A percentile compares a stretch with the other conserved stretches of the same genome.
Conservation (phyloP, 2,329 filamentous ascomycete species). For the Microdochium bolleyi region DNA sequence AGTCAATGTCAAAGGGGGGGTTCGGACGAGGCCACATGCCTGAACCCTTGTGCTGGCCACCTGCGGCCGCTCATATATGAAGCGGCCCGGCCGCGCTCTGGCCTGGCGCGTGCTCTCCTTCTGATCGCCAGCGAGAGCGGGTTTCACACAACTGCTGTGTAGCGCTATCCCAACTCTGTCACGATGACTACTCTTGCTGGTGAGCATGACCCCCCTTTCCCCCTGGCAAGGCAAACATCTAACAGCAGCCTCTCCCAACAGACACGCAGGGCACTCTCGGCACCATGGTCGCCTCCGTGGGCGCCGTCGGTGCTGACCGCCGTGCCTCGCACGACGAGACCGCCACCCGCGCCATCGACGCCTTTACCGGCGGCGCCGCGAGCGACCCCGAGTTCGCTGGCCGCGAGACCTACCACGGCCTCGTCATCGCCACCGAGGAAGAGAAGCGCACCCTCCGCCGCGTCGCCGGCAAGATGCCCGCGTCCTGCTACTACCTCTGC, state of each 20-base stretch:
- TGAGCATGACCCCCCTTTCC: background rate
- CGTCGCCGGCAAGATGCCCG: conserved; percentile 34
- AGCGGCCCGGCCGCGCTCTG: background rate
- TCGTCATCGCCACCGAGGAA: conserved; percentile 31
- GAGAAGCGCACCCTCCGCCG: conserved; percentile 34
- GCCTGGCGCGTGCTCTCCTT: background rate
- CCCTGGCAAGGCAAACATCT: background rate
- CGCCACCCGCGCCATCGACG: conserved; percentile 1
- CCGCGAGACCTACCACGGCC: conserved; percentile 3
- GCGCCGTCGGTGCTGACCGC: conserved; percentile 1
- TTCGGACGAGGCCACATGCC: background rate
- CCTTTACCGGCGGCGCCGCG: conserved; percentile 10
- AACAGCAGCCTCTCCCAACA: background rate
- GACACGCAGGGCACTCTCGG: background rate
- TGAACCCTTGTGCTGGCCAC: background rate
- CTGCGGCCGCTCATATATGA: background rate
- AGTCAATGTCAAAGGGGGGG: background rate
- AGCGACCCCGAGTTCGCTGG: conserved; percentile 9
- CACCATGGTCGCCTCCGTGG: conserved; percentile 1
- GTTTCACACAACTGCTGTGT: background rate
- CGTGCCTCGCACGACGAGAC: conserved; percentile 1
- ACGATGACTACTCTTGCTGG: background rate
- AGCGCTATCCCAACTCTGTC: background rate
- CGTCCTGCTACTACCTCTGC: conserved; percentile 34
- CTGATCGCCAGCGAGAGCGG: background rate